phyloP scores from a whole-genome alignment of 1,139 yeast species.

The Taphrina flavorubra region DNA sequence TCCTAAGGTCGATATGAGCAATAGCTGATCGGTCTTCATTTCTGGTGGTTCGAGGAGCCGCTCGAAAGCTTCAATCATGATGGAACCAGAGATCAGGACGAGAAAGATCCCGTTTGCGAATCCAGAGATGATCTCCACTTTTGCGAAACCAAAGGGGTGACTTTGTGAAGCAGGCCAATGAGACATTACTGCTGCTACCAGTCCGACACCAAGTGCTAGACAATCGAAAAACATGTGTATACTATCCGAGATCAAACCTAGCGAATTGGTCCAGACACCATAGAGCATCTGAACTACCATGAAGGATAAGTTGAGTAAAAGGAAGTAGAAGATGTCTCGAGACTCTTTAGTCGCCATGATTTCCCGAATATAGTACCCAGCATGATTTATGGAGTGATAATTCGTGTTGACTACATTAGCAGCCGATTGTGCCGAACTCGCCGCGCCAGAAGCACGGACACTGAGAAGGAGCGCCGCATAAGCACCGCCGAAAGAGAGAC shows the following conservation, averaged over 20 bases:
- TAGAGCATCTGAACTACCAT: slow-evolving; percentile 93
- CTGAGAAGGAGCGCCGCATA: slow-evolving; percentile 1
- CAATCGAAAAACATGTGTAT: slow-evolving; percentile 90
- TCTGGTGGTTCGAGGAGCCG: slow-evolving; percentile 77
- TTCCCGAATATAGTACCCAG: slow-evolving; percentile 16
- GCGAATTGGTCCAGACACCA: slow-evolving; percentile 87
- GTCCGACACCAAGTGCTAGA: slow-evolving; percentile 83
- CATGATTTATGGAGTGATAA: not conserved
- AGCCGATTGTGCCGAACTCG: slow-evolving; percentile 17
- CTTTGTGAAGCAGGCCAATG: slow-evolving; percentile 67
- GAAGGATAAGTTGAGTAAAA: slow-evolving; percentile 82
- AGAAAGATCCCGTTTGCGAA: slow-evolving; percentile 90
- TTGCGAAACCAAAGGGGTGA: slow-evolving; percentile 84
- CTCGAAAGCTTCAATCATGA: slow-evolving; percentile 83
- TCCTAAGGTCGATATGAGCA: slow-evolving; percentile 84
- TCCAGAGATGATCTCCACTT: slow-evolving; percentile 91
- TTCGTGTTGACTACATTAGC: slow-evolving; percentile 1
- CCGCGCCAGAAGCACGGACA: slow-evolving; percentile 5
- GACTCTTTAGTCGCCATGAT: slow-evolving; percentile 34
- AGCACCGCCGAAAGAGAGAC: not conserved
- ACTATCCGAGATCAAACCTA: slow-evolving; percentile 90
- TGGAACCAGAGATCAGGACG: slow-evolving; percentile 86
- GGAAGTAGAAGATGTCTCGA: slow-evolving; percentile 70
- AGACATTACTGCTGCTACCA: slow-evolving; percentile 76
- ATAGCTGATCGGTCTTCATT: slow-evolving; percentile 80